Evolutionary conservation across 805 yeast genomes (phyloP), one percentile per base, ranked within the genome.

Genomic region (Hanseniaspora lindneri): DNA sequence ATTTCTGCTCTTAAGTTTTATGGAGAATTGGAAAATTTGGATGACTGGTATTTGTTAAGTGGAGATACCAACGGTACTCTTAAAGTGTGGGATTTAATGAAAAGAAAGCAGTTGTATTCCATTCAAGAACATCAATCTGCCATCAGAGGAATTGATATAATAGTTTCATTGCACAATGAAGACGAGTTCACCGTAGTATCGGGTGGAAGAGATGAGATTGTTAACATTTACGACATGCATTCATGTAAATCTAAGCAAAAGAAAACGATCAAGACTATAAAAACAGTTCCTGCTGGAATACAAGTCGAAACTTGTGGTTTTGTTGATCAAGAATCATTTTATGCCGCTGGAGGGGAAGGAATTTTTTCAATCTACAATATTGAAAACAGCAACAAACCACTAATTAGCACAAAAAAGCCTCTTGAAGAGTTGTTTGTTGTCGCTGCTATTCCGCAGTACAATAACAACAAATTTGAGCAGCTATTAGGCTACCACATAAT

Each of bases 151-250:
- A 65, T 89, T 11, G 83, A 76, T 17, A 81, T 88, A 56, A 64
- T 66, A 33, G 10, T 40, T 4, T 29, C 30, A 6, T 44, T 37
- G 6, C 43, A 65, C 51, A 57, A 57, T 1, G 70, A 67, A 29
- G 85, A 82, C 10, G 67, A 68, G 19, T 60, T 61, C 40, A 46
- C 67, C 27, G 70, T 92, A 49, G 63, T 87, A 25, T 77, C 83
- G 54, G 96, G 94, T 55, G 96, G 96, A 32, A 75, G 99, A 66
- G 98, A 92, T 62, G 81, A 80, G 57, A 71, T 88, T 35, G 47
- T 62, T 7, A 62, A 63, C 41, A 39, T 75, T 74, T 50, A 72
- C 79, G 53, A 64, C 76, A 44, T 86, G 77, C 34, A 37, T 20
- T 41, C 34, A 30, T 21, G 43, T 3, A 39, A 41, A 24, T 65